A percentile compares a stretch with the other conserved stretches of the same genome.
phyloP scores from a whole-genome alignment of 768 basidiomycete genomes.

The Leccinellum albellum region DNA sequence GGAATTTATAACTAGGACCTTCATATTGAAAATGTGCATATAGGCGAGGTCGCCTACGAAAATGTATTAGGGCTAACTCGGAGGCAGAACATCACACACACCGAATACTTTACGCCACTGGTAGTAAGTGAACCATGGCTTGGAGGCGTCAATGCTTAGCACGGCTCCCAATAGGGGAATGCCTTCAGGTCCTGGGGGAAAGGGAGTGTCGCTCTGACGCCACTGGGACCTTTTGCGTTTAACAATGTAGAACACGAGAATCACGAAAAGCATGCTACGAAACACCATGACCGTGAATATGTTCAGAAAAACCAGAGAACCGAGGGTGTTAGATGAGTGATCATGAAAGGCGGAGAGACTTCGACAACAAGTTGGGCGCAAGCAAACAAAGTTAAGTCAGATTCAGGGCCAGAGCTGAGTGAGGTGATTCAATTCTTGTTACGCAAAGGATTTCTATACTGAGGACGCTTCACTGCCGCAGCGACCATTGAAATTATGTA shows the following conservation, averaged over 20 bases:
- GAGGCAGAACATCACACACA: constrained; percentile 1
- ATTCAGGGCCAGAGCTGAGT: background rate
- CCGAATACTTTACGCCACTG: constrained; percentile 29
- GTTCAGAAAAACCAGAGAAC: background rate
- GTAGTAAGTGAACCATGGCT: constrained; percentile 33
- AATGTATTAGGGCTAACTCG: background rate
- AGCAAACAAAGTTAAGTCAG: background rate
- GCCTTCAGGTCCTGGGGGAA: constrained; percentile 52
- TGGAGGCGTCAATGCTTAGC: constrained; percentile 24
- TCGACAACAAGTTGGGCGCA: background rate
- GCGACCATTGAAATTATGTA: background rate
- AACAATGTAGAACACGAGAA: constrained; percentile 13
- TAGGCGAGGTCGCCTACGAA: constrained; percentile 21
- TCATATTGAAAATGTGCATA: constrained; percentile 20
- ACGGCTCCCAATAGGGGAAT: constrained; percentile 32
- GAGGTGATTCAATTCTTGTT: too few species aligned
- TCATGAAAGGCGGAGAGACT: background rate
- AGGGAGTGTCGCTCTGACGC: constrained; percentile 11
- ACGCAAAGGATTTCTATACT: too few species aligned
- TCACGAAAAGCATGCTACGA: constrained; percentile 2
- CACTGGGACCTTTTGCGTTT: constrained; percentile 1
- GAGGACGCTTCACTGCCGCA: background rate
- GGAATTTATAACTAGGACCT: constrained; percentile 27
- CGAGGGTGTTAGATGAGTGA: background rate
- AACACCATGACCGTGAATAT: constrained; percentile 1